A percentile compares a stretch with the other conserved stretches of the same genome.
These are phyloP conservation scores for Starmera quercuum DNA, from an alignment of 805 yeast genomes.

Conservation along the genomic window DNA sequence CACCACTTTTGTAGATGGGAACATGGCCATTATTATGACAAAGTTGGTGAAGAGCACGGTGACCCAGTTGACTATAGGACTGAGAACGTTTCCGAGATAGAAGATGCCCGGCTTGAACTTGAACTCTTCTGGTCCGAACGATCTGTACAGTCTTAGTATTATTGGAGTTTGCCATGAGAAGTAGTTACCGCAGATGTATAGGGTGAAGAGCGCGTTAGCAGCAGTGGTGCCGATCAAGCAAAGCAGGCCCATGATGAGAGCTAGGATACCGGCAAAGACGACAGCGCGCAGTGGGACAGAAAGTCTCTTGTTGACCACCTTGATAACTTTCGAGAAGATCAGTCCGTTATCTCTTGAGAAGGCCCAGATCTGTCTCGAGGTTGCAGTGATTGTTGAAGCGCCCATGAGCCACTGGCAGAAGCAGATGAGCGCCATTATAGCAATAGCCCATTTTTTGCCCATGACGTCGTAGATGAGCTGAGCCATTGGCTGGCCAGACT, in stretches of 20 bases:
- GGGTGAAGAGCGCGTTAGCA: slow-evolving; percentile 32
- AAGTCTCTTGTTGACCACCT: slow-evolving; percentile 44
- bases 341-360: slow-evolving; percentile 67
- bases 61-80: slow-evolving; percentile 36
- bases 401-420: slow-evolving; percentile 59
- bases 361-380: slow-evolving; percentile 62
- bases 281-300: slow-evolving; percentile 64
- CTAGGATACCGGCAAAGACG: slow-evolving; percentile 26
- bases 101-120: slow-evolving; percentile 59
- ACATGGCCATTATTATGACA: slow-evolving; percentile 48
- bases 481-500: slow-evolving; percentile 54
- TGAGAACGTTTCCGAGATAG: slow-evolving; percentile 41
- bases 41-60: slow-evolving; percentile 42
- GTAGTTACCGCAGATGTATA: slow-evolving; percentile 32
- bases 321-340: slow-evolving; percentile 47
- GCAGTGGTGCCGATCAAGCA: slow-evolving; percentile 32
- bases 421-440: slow-evolving; percentile 49
- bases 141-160: slow-evolving; percentile 12
- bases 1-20: slow-evolving; percentile 36
- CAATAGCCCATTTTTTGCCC: slow-evolving; percentile 58
- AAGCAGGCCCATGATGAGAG: slow-evolving; percentile 28
- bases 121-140: slow-evolving; percentile 34
- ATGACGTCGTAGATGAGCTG: slow-evolving; percentile 52
- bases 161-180: slow-evolving; percentile 31
- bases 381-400: slow-evolving; percentile 46